These are phyloP conservation scores for Letharia columbiana DNA, from an alignment of 495 filamentous ascomycete genomes.

Conservation along the genomic window DNA sequence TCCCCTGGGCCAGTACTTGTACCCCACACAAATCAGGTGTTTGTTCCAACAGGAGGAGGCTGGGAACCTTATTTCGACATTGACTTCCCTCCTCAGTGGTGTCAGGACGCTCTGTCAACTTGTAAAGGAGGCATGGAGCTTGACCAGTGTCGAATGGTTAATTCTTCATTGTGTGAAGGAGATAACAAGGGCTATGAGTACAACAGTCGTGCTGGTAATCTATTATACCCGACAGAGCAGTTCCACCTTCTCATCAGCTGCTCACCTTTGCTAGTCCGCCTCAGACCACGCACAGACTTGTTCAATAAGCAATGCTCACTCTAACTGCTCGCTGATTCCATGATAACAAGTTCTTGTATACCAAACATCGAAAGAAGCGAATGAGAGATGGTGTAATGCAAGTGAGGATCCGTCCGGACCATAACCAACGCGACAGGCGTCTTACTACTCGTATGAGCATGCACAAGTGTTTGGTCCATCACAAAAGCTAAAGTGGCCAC, in stretches of 20 bases:
- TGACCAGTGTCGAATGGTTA: too few species aligned
- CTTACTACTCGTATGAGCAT: neutral
- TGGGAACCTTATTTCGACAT: too few species aligned
- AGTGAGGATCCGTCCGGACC: neutral
- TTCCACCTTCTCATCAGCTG: neutral
- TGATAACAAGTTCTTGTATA: neutral
- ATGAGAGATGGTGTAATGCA: neutral
- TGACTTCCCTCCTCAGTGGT: too few species aligned
- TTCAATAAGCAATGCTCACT: neutral
- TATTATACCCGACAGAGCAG: neutral
- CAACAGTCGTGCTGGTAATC: neutral
- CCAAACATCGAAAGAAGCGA: neutral
- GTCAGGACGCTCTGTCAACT: too few species aligned
- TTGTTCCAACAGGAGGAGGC: too few species aligned
- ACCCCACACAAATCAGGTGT: too few species aligned
- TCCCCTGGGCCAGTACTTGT: too few species aligned
- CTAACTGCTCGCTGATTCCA: neutral
- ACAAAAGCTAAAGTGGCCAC: too few species aligned
- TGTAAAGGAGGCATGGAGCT: too few species aligned
- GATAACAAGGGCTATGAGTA: too few species aligned
- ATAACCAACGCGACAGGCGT: neutral
- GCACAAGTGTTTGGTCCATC: too few species aligned
- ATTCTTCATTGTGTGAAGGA: too few species aligned
- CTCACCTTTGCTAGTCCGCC: neutral
- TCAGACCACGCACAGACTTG: neutral